Percentiles rank a stretch among this genome's conserved stretches.
Evolutionary conservation across 352 stramenopile genomes (phyloP).

Genomic region (Globisporangium paroecandrum): DNA sequence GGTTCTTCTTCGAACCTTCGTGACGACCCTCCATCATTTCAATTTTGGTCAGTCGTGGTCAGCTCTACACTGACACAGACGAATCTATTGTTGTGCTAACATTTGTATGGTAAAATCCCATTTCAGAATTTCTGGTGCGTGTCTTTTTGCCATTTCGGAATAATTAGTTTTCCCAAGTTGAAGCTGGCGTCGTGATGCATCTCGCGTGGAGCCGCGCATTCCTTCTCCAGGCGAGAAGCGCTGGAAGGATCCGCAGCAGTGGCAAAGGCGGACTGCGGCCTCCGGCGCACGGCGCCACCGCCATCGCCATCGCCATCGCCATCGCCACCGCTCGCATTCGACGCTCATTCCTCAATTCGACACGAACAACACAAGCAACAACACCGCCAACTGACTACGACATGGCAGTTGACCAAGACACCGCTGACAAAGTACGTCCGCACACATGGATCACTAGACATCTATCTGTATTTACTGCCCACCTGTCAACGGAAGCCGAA

Average conservation of each 20-base stretch:
- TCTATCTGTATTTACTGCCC: not conserved
- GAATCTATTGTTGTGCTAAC: not conserved
- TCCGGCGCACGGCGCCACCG: not conserved
- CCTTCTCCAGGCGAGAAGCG: not conserved
- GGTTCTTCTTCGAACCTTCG: not conserved
- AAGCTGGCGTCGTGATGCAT: conserved; percentile 9
- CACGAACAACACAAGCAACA: not conserved
- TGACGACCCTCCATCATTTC: not conserved
- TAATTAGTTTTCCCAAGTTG: conserved; percentile 7
- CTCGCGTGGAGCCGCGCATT: conserved; percentile 7
- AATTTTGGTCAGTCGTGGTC: not conserved
- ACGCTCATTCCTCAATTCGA: conserved; percentile 8
- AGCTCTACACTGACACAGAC: not conserved
- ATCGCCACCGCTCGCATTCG: not conserved
- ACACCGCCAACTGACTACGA: not conserved
- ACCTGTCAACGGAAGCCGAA: not conserved
- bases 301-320: not conserved
- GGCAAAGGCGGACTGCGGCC: too few relatives aligned
- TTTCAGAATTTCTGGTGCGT: not conserved
- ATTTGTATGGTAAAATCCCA: not conserved
- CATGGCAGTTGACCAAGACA: conserved; percentile 12
- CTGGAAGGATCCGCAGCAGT: not conserved
- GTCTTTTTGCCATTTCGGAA: conserved; percentile 2
- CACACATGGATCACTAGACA: not conserved
- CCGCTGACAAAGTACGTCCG: conserved; percentile 6